A percentile compares a stretch with the other conserved stretches of the same genome.
These are phyloP conservation scores for Lachancea dasiensis DNA, from an alignment of 805 yeast species.

Conservation along the genomic window DNA sequence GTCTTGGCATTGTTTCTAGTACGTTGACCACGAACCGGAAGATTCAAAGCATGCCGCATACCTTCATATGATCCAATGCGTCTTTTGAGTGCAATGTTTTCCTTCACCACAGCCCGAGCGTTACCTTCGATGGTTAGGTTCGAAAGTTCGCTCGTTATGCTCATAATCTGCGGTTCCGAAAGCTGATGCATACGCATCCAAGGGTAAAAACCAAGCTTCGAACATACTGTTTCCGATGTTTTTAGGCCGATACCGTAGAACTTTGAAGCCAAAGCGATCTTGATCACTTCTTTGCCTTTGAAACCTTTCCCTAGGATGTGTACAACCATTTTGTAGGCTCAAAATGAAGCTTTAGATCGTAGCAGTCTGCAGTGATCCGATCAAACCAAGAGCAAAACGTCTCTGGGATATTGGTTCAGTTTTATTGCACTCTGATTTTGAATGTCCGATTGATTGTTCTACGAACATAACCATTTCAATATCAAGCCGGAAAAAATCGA, in stretches of 20 bases:
- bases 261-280: constrained; percentile 66
- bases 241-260: constrained; percentile 82
- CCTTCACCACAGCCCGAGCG: constrained; percentile 64
- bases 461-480: too few relatives aligned
- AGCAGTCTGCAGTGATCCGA: too few relatives aligned
- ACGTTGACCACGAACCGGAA: constrained; percentile 83
- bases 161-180: constrained; percentile 78
- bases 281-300: constrained; percentile 36
- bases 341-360: too few relatives aligned
- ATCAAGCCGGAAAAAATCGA: not conserved
- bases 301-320: constrained; percentile 48
- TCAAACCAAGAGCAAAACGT: too few relatives aligned
- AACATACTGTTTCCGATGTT: constrained; percentile 70
- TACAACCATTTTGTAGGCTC: constrained; percentile 45
- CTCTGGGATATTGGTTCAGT: too few relatives aligned
- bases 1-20: constrained; percentile 89
- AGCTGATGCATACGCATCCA: constrained; percentile 91
- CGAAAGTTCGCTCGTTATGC: constrained; percentile 80
- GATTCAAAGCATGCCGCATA: constrained; percentile 77
- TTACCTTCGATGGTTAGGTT: constrained; percentile 78
- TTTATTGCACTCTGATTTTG: too few relatives aligned
- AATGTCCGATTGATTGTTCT: too few relatives aligned
- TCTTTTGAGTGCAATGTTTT: constrained; percentile 74
- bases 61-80: constrained; percentile 83
- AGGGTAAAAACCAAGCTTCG: constrained; percentile 88